Percentiles rank a stretch among this genome's conserved stretches.
Conservation (phyloP, 2,329 filamentous ascomycete species). For the Cryphonectria parasitica region DNA sequence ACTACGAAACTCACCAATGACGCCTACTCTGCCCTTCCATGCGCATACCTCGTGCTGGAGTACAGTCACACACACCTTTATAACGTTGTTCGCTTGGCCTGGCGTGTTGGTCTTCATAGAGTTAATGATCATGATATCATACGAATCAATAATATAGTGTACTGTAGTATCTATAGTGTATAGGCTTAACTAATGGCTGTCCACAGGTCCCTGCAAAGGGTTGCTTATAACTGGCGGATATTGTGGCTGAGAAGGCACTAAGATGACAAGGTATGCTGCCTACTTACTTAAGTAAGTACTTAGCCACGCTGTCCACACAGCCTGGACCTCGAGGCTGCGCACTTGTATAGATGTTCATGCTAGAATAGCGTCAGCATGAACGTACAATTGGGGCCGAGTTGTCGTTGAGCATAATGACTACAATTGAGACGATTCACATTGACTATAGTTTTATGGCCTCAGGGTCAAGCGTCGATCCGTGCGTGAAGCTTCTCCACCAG, state of each 20-base stretch:
- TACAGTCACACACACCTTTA: not conserved
- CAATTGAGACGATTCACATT: not conserved
- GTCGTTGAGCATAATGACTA: not conserved
- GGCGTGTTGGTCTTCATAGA: no score
- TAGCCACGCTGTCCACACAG: not conserved
- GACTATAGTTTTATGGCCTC: not conserved
- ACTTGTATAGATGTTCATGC: not conserved
- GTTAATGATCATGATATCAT: no score
- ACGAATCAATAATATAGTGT: no score
- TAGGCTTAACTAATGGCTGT: not conserved
- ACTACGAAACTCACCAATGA: constrained; percentile 38
- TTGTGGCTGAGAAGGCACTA: not conserved
- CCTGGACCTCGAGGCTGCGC: not conserved
- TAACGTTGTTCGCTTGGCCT: no score
- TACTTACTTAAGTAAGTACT: no score
- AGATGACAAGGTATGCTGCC: not conserved
- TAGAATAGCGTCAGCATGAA: not conserved
- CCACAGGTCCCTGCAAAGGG: not conserved
- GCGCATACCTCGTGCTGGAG: constrained; percentile 40
- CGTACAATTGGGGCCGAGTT: not conserved
- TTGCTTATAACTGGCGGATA: not conserved
- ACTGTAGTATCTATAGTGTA: no score
- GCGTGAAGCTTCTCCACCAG: not conserved
- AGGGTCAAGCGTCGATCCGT: not conserved
- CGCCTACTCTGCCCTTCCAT: constrained; percentile 38